Percentiles rank a stretch among this genome's conserved stretches.
Conservation (phyloP, 805 yeast genomes). For the Grigorovia humatica region DNA sequence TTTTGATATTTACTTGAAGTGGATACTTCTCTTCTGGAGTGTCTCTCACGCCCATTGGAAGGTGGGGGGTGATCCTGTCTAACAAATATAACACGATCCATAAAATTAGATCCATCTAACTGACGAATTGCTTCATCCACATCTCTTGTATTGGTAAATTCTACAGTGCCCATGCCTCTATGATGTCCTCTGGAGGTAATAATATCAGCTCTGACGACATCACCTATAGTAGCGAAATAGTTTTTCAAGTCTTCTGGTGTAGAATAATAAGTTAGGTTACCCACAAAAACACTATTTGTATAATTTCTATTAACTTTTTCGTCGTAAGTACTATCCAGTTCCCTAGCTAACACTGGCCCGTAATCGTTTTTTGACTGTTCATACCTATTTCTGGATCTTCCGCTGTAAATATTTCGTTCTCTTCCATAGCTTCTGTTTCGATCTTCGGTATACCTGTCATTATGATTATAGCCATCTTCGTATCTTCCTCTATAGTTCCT, state of each 20-base stretch:
- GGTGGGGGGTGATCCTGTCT: constrained; percentile 90
- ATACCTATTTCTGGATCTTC: constrained; percentile 9
- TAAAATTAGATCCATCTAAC: constrained; percentile 52
- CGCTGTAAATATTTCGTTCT: constrained; percentile 7
- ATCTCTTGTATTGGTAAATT: constrained; percentile 52
- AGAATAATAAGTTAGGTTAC: constrained; percentile 59
- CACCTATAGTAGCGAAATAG: constrained; percentile 50
- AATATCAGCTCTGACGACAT: constrained; percentile 72
- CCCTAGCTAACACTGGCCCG: constrained; percentile 18
- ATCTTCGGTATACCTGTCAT: constrained; percentile 10
- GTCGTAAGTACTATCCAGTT: constrained; percentile 21
- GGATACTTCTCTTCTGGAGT: not conserved
- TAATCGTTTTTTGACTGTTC: constrained; percentile 14
- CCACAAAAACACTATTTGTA: constrained; percentile 59
- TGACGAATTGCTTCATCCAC: constrained; percentile 63
- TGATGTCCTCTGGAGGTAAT: constrained; percentile 69
- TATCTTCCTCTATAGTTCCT: constrained; percentile 5
- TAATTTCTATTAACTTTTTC: constrained; percentile 46
- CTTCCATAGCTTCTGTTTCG: constrained; percentile 16
- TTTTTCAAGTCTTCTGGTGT: constrained; percentile 50
- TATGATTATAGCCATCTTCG: constrained; percentile 8
- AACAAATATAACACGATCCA: constrained; percentile 75
- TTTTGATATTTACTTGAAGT: constrained; percentile 3
- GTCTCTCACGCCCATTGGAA: constrained; percentile 16
- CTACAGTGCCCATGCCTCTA: constrained; percentile 88